Conservation (phyloP, 2,329 filamentous ascomycete genomes). For the Colletotrichum sublineola region DNA sequence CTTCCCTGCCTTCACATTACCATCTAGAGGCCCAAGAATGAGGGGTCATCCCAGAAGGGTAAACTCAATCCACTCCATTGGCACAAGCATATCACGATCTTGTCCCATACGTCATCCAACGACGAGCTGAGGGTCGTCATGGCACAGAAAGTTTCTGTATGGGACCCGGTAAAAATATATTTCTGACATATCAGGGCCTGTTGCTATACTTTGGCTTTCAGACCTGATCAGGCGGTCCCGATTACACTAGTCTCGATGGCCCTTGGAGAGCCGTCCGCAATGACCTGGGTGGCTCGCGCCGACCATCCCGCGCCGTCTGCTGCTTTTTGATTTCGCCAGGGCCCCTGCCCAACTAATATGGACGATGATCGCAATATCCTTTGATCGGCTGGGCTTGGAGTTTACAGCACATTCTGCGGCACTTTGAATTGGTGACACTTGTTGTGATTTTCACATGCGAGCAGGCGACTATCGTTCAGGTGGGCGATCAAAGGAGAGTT, state of each 20-base stretch:
- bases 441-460: conserved; percentile 31
- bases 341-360: conserved; percentile 14
- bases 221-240: conserved; percentile 2
- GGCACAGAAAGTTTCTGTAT: conserved; percentile 23
- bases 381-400: conserved; percentile 15
- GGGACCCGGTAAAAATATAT: conserved; percentile 29
- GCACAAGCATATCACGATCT: conserved; percentile 18
- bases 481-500: background rate
- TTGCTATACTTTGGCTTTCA: conserved; percentile 12
- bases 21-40: conserved; percentile 27
- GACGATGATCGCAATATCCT: conserved; percentile 32
- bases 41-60: conserved; percentile 25
- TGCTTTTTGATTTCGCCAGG: conserved; percentile 6
- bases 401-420: conserved; percentile 19
- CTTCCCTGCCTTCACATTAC: conserved; percentile 8
- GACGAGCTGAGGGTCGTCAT: conserved; percentile 11
- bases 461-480: conserved; percentile 31
- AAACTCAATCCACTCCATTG: conserved; percentile 27
- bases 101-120: conserved; percentile 31
- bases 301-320: background rate
- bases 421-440: conserved; percentile 37
- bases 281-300: background rate
- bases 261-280: background rate
- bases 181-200: conserved; percentile 27
- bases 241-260: conserved; percentile 2